Conservation (phyloP, 2,329 filamentous ascomycete species). For the Chrysosporium keratinophilum region DNA sequence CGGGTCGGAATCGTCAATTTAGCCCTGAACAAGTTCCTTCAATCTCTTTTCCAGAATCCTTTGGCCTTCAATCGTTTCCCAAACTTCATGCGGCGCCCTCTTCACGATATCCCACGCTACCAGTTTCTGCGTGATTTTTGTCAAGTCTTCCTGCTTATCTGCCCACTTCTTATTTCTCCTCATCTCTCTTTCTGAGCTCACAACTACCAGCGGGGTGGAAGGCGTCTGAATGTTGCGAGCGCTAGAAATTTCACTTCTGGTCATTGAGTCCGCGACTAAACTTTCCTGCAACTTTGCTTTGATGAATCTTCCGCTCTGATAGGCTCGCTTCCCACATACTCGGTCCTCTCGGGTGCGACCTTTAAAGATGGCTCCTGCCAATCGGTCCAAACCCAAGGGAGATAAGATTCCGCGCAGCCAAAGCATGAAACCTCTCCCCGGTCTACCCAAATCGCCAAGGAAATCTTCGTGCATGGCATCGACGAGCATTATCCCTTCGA, state of each 20-base stretch:
- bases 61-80: constrained; percentile 63
- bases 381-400: constrained; percentile 71
- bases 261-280: constrained; percentile 73
- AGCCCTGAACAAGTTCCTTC: constrained; percentile 49
- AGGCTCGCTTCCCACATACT: constrained; percentile 67
- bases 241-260: constrained; percentile 68
- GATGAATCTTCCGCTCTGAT: constrained; percentile 72
- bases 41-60: constrained; percentile 69
- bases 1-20: not conserved
- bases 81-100: constrained; percentile 75
- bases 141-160: constrained; percentile 73
- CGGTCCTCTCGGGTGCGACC: constrained; percentile 73
- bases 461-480: constrained; percentile 85
- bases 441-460: constrained; percentile 52
- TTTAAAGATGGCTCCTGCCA: constrained; percentile 69
- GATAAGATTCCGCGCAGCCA: constrained; percentile 81
- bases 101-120: constrained; percentile 78
- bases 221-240: constrained; percentile 68
- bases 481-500: constrained; percentile 72
- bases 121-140: constrained; percentile 66
- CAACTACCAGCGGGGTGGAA: constrained; percentile 65
- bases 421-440: constrained; percentile 66
- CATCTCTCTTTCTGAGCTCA: constrained; percentile 69
- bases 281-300: constrained; percentile 90
- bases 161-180: constrained; percentile 63